Conservation (phyloP, 2,329 filamentous ascomycete species). For the Monilinia laxa region DNA sequence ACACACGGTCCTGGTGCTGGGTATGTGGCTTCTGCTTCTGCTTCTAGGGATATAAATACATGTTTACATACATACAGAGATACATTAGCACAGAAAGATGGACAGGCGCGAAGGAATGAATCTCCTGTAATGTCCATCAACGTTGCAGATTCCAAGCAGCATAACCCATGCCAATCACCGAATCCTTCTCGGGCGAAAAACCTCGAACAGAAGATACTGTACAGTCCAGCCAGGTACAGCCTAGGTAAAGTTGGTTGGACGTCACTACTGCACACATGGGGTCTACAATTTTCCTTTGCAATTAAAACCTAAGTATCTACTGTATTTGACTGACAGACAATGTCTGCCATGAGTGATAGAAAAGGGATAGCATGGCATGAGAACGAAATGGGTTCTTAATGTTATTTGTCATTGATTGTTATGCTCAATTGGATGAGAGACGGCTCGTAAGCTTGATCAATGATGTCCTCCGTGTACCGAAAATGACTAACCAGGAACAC, state of each 20-base stretch:
- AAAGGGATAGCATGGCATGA: not conserved
- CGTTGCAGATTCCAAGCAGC: conserved; percentile 17
- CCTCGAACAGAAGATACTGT: not conserved
- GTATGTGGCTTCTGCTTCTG: not conserved
- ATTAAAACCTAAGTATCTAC: not conserved
- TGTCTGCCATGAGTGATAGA: not conserved
- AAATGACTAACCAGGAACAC: conserved; percentile 20
- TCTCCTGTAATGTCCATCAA: not conserved
- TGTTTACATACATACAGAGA: not conserved
- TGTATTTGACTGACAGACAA: not conserved
- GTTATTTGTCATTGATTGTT: conserved; percentile 21
- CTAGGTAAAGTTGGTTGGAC: not conserved
- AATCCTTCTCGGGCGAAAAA: conserved; percentile 19
- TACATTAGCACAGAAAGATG: not conserved
- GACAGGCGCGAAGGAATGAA: not conserved
- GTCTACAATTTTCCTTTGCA: not conserved
- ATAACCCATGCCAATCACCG: conserved; percentile 3
- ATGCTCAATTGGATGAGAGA: conserved; percentile 3
- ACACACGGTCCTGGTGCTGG: not conserved
- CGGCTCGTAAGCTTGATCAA: conserved; percentile 23
- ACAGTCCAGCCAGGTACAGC: not conserved
- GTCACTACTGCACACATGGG: not conserved
- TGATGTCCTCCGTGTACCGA: conserved; percentile 13
- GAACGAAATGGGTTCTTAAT: not conserved
- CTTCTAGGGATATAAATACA: not conserved